Conservation (phyloP, 768 basidiomycete genomes). For the Royoungia palumana region DNA sequence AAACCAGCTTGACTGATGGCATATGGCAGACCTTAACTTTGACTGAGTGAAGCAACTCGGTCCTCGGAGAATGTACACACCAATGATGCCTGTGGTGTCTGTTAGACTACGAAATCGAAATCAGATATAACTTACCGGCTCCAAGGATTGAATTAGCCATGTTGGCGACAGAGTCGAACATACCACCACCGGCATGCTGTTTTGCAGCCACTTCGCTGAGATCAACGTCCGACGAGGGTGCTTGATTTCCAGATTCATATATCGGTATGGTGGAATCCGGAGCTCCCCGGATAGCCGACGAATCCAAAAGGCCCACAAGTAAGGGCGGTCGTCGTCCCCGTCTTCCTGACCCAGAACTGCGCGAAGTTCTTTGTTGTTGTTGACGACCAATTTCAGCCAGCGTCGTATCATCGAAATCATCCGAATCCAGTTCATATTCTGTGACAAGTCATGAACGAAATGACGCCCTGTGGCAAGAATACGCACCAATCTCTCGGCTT, state of each 20-base stretch:
- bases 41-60: slow-evolving; percentile 1
- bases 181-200: slow-evolving; percentile 62
- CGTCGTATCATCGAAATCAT: slow-evolving; percentile 65
- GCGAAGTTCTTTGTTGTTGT: slow-evolving; percentile 24
- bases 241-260: slow-evolving; percentile 34
- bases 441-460: slow-evolving; percentile 9
- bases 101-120: slow-evolving; percentile 15
- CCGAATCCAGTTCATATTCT: slow-evolving; percentile 85
- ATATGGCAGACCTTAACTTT: slow-evolving; percentile 76
- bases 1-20: slow-evolving; percentile 94
- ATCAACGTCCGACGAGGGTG: slow-evolving; percentile 36
- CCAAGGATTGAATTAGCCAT: slow-evolving; percentile 98
- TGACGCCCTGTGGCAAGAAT: slow-evolving; percentile 15
- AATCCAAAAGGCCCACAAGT: slow-evolving; percentile 74
- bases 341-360: slow-evolving; percentile 31
- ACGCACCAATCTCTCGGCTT: slow-evolving; percentile 81
- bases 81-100: slow-evolving; percentile 59
- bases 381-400: slow-evolving; percentile 30
- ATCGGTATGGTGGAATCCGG: slow-evolving; percentile 55
- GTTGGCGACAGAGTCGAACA: slow-evolving; percentile 80
- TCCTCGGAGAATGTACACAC: slow-evolving; percentile 37
- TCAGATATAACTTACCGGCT: slow-evolving; percentile 55
- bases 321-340: slow-evolving; percentile 62
- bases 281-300: slow-evolving; percentile 53
- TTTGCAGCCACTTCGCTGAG: slow-evolving; percentile 72